Evolutionary conservation across 805 yeast genomes (phyloP), one percentile per base, ranked within the genome.

Genomic region (Lipomyces yamadae): DNA sequence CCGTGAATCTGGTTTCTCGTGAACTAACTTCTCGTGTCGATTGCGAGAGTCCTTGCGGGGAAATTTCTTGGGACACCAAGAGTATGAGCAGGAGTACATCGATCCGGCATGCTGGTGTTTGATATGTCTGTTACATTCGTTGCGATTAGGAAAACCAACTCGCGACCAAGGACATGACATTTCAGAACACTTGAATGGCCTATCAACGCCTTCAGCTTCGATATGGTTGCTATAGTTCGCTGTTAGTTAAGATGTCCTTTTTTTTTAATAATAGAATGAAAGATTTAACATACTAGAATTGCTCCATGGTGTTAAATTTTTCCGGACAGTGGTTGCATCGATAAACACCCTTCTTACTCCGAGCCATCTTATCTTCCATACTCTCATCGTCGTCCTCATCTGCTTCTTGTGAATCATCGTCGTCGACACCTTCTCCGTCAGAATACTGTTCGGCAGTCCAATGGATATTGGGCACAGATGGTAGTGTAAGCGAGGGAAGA

Each of bases 81-180:
- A 50, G 54, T 64, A 61, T 58, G 69, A 59, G 64, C 78, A 74
- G 37, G 59, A 56, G 56, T 61, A 70, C 37, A 50, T 65, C 29
- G 69, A 67, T 11, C 61, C 62, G 34, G 56, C 65, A 74, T 78
- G 75, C 74, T 77, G 71, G 69, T 68, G 62, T 72, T 73, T 67
- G 60, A 69, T 62, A 66, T 80, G 83, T 3, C 83, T 73, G 39
- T 72, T 72, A 62, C 80, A 71, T 70, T 80, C 82, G 64, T 79
- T 73, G 24, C 74, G 70, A 65, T 75, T 77, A 59, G 74, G 72
- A 67, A 80, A 81, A 1, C 84, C 84, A 33, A 81, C 78, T 13
- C 77, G 69, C 35, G 76, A 74, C 83, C 83, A 82, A 3, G 83
- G 82, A 52, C 84, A 81, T 6, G 70, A 72, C 5, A 67, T 61